Conservation (phyloP, 2,329 filamentous ascomycete species). For the Apiospora hydei region DNA sequence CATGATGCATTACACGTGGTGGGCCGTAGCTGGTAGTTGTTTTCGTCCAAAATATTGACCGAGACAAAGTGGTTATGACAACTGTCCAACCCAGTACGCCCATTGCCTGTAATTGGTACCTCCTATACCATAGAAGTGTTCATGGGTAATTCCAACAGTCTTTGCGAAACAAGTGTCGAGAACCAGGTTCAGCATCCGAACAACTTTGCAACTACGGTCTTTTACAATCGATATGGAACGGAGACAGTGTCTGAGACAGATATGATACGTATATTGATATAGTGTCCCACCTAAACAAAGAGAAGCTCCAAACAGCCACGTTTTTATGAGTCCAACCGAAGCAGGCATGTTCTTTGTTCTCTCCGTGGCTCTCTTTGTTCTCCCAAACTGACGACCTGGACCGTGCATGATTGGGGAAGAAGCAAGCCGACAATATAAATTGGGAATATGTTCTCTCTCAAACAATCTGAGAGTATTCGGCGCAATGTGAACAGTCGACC, state of each 20-base stretch:
- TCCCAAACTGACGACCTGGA: neutral
- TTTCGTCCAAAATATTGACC: neutral
- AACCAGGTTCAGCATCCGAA: fast-evolving
- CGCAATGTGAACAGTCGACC: neutral
- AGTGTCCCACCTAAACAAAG: neutral
- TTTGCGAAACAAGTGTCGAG: neutral
- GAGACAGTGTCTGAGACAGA: neutral
- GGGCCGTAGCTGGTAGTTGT: neutral
- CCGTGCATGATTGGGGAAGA: neutral
- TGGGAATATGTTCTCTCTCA: neutral
- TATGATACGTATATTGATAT: fast-evolving
- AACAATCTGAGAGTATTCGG: neutral
- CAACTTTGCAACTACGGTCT: neutral
- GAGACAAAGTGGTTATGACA: neutral
- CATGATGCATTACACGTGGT: too few species aligned
- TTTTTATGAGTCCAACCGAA: neutral
- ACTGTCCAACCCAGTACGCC: neutral
- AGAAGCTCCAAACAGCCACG: neutral
- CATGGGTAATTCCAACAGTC: neutral
- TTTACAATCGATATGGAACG: too few species aligned
- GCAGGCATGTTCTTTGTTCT: neutral
- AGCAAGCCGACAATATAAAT: neutral
- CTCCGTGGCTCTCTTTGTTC: neutral
- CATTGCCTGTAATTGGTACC: neutral
- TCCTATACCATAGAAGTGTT: neutral